These are phyloP conservation scores for Neurospora sp. DNA, from an alignment of 495 filamentous ascomycete genomes.

Conservation along the genomic window DNA sequence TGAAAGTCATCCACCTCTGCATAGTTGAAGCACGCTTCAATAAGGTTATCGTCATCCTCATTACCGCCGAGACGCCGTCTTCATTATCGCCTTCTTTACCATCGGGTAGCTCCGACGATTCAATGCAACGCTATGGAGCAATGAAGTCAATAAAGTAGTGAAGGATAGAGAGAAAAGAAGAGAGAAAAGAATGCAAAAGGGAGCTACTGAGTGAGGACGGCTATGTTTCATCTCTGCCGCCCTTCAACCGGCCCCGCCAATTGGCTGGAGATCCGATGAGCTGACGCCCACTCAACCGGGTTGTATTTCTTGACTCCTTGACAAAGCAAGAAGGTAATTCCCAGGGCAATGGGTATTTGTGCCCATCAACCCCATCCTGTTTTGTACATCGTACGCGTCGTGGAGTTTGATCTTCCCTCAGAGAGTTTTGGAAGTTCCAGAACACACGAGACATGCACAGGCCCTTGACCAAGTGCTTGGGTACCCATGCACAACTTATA, in stretches of 20 bases:
- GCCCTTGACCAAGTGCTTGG: background rate
- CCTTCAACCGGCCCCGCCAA: background rate
- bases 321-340: background rate
- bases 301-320: background rate
- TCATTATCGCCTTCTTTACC: too few relatives aligned
- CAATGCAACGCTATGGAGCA: too few relatives aligned
- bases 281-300: background rate
- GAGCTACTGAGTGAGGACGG: too few relatives aligned
- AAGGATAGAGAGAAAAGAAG: too few relatives aligned
- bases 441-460: background rate
- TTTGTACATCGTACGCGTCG: background rate
- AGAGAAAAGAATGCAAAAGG: too few relatives aligned
- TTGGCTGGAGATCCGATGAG: background rate
- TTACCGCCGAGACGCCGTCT: too few relatives aligned
- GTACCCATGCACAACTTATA: background rate
- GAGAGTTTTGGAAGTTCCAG: background rate
- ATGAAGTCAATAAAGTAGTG: too few relatives aligned
- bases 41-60: too few relatives aligned
- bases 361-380: background rate
- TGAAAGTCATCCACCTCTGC: too few relatives aligned
- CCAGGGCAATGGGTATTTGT: background rate
- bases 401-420: background rate
- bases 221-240: background rate
- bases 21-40: too few relatives aligned
- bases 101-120: too few relatives aligned